Conservation (phyloP, 2,329 filamentous ascomycete genomes). For the Rachicladosporium sp. region DNA sequence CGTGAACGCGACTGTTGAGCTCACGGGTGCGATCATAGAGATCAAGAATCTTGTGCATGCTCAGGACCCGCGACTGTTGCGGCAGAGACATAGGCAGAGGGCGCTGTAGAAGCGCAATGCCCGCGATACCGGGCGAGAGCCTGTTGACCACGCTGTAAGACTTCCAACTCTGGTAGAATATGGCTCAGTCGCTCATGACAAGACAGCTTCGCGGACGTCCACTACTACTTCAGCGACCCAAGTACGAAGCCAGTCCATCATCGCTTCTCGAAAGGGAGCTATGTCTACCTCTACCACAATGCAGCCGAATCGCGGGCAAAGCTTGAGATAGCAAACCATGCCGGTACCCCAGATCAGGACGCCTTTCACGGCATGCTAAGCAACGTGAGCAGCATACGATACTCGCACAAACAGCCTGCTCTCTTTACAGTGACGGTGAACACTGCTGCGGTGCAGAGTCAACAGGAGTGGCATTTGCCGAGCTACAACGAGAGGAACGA, state of each 20-base stretch:
- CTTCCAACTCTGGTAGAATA: not conserved
- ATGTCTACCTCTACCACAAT: constrained; percentile 70
- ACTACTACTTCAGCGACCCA: constrained; percentile 66
- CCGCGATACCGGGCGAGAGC: constrained; percentile 35
- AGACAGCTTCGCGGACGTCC: constrained; percentile 61
- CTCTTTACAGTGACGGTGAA: constrained; percentile 57
- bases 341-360: constrained; percentile 65
- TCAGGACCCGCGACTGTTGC: too few relatives aligned
- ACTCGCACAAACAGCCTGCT: constrained; percentile 63
- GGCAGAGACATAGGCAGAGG: too few relatives aligned
- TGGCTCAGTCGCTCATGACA: too few relatives aligned
- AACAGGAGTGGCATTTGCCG: constrained; percentile 59
- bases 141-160: constrained; percentile 36
- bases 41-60: too few relatives aligned
- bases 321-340: constrained; percentile 63
- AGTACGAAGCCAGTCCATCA: constrained; percentile 59
- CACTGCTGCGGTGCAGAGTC: constrained; percentile 30
- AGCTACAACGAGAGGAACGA: constrained; percentile 61
- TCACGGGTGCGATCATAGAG: too few relatives aligned
- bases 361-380: constrained; percentile 64
- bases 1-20: too few relatives aligned
- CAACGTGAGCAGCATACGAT: constrained; percentile 46
- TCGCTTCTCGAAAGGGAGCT: constrained; percentile 67
- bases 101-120: constrained; percentile 23
- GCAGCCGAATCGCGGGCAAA: constrained; percentile 53